phyloP scores from a whole-genome alignment of 2,329 filamentous ascomycete genomes.

The Thermochaetoides dissita region DNA sequence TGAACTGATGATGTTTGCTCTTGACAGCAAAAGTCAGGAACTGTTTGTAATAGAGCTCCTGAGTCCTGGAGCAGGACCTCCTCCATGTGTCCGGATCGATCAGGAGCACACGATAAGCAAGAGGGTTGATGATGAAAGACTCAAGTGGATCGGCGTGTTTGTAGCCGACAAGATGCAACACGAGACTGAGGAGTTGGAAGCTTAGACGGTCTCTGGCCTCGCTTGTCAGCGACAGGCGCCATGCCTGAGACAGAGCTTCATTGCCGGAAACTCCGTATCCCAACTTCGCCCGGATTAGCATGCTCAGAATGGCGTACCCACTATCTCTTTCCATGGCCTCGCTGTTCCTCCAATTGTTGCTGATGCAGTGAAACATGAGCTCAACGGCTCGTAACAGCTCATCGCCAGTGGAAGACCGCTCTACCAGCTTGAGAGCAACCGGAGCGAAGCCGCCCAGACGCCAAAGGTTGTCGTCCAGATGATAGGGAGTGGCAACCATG shows the following conservation, averaged over 20 bases:
- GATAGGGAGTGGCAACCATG: slow-evolving; percentile 64
- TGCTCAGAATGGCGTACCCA: slow-evolving; percentile 76
- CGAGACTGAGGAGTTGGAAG: slow-evolving; percentile 56
- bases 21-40: slow-evolving; percentile 78
- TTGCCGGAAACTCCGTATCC: slow-evolving; percentile 34
- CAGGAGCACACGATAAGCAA: slow-evolving; percentile 82
- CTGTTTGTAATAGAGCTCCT: slow-evolving; percentile 84
- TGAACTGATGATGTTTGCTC: slow-evolving; percentile 87
- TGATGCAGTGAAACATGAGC: slow-evolving; percentile 72
- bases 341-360: slow-evolving; percentile 90
- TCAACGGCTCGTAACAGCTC: slow-evolving; percentile 65
- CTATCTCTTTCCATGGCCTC: slow-evolving; percentile 96
- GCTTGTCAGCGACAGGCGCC: slow-evolving; percentile 31
- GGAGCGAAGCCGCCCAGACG: slow-evolving; percentile 81
- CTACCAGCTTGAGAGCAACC: slow-evolving; percentile 70
- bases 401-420: slow-evolving; percentile 56
- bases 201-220: slow-evolving; percentile 42
- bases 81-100: slow-evolving; percentile 93
- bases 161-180: slow-evolving; percentile 82
- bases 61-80: slow-evolving; percentile 58
- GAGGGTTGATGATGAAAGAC: slow-evolving; percentile 87
- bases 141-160: slow-evolving; percentile 64
- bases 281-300: slow-evolving; percentile 72
- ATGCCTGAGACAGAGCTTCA: slow-evolving; percentile 19
- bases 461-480: slow-evolving; percentile 87